Conservation (phyloP, 352 stramenopile species). For the Aphanomyces astaci region DNA sequence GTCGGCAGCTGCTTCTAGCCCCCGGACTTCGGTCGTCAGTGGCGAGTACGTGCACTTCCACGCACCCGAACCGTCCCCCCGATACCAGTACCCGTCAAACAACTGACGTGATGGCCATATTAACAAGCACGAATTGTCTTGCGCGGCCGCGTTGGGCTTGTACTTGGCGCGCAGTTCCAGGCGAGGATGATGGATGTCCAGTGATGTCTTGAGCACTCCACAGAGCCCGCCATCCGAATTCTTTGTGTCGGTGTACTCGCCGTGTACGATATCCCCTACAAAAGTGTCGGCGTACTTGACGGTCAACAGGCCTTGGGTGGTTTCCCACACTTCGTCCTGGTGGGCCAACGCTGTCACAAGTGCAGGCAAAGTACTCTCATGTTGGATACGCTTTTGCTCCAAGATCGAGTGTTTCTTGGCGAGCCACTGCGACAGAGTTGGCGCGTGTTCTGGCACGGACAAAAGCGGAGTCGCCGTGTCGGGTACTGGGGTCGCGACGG, state of each 20-base stretch:
- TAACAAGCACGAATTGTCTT: conserved; percentile 61
- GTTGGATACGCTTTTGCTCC: conserved; percentile 15
- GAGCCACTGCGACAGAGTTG: conserved; percentile 9
- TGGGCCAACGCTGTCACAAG: conserved; percentile 9
- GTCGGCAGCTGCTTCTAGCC: conserved; percentile 30
- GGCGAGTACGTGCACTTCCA: conserved; percentile 63
- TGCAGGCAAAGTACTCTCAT: conserved; percentile 38
- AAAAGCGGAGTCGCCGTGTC: not conserved
- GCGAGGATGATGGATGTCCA: conserved; percentile 39
- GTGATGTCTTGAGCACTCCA: conserved; percentile 36
- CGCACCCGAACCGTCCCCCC: conserved; percentile 67
- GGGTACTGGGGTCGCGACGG: not conserved
- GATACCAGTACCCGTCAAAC: conserved; percentile 81
- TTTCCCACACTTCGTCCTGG: conserved; percentile 51
- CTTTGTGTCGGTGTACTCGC: conserved; percentile 59
- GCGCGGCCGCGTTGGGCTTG: conserved; percentile 56
- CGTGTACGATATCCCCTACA: conserved; percentile 60
- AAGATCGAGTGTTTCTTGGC: conserved; percentile 28
- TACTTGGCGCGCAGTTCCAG: conserved; percentile 67
- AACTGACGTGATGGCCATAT: conserved; percentile 48
- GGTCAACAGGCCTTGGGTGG: conserved; percentile 50
- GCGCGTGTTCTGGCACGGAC: not conserved
- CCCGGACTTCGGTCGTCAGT: conserved; percentile 52
- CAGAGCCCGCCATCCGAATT: conserved; percentile 50
- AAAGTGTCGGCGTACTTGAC: conserved; percentile 37